Base-by-base conservation (phyloP, 176 grass and related monocot genomes). In the Musa schizocarpa region DNA sequence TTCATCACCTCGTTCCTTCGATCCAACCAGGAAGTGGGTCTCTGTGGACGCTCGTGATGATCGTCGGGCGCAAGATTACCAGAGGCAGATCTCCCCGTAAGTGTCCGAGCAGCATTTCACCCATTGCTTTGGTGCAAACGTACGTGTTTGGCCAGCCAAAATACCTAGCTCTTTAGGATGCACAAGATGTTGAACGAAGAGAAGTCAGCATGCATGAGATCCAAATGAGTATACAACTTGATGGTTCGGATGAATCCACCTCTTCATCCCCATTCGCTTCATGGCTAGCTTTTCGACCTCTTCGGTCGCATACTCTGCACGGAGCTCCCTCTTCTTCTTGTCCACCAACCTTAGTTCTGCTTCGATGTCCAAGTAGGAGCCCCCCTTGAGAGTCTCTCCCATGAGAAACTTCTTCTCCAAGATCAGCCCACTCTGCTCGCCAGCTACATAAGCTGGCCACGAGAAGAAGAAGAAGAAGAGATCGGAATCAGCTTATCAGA, bases 11-110 rank as follows among this genome's bases (percentile, higher is more conserved):
- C 13, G 50, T 34, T 72, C 83, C 83, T 72, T 80, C 77, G 55
- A 81, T 77, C 83, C 78, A 85, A 71, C 83, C 73, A 58, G 73
- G 67, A 27, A 85, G 65, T 66, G 83, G 83, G 21, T 81, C 78
- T 67, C 59, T 85, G 26, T 57, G 58, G 1, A 74, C 77, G 63
- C 83, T 85, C 29, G 51, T 77, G 21, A 53, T 72, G 1, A 74
- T 19, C 23, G 78, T 73, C 22, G 78, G 78, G 1, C 78, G 73
- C 26, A 85, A 11, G 21, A 85, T 81, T 43, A 56, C 51, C 14
- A 85, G 27, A 11, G 83, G 83, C 51, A 85, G 83, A 20, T 8
- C 9, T 1, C 25, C 23, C 29, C 8, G 71, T 0, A 77, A 34
- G 17, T 81, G 73, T 20, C 77, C 71, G 9, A 55, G 72, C 20